phyloP scores from a whole-genome alignment of 345 rosid genomes.

The Salix viminalis region DNA sequence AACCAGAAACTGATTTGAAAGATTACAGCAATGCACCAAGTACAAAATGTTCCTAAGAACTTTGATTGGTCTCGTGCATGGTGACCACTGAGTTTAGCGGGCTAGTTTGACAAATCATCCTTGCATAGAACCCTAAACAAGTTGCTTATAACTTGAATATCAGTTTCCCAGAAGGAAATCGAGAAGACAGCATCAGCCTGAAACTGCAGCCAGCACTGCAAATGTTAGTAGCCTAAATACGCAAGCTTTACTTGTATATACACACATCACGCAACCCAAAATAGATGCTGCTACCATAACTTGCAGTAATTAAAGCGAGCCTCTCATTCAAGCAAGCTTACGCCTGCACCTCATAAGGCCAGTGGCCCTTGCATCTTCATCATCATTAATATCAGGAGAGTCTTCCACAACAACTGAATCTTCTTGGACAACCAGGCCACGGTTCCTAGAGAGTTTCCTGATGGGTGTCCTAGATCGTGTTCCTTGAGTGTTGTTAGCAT shows the following conservation, averaged over 20 bases:
- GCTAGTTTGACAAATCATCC: too few species aligned
- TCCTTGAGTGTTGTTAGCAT: constrained; percentile 26
- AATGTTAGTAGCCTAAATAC: not conserved
- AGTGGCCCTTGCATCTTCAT: not conserved
- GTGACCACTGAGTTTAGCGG: too few species aligned
- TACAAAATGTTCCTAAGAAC: too few species aligned
- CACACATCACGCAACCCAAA: not conserved
- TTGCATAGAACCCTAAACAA: too few species aligned
- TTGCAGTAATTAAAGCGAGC: not conserved
- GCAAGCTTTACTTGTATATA: not conserved
- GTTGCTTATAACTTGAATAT: too few species aligned
- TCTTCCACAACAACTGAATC: constrained; percentile 49
- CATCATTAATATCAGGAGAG: constrained; percentile 6
- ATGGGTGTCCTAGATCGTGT: constrained; percentile 53
- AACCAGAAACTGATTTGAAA: too few species aligned
- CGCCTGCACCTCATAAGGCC: constrained; percentile 14
- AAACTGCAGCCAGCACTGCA: too few species aligned
- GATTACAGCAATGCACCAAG: too few species aligned
- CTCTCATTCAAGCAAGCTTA: constrained; percentile 3
- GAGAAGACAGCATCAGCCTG: too few species aligned
- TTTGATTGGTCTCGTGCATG: too few species aligned
- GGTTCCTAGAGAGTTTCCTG: constrained; percentile 67
- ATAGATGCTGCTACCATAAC: not conserved
- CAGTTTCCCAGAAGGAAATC: too few species aligned
- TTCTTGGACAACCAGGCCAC: constrained; percentile 70